Evolutionary conservation across 768 basidiomycete species (phyloP).

Genomic region (Boletellus ananas): DNA sequence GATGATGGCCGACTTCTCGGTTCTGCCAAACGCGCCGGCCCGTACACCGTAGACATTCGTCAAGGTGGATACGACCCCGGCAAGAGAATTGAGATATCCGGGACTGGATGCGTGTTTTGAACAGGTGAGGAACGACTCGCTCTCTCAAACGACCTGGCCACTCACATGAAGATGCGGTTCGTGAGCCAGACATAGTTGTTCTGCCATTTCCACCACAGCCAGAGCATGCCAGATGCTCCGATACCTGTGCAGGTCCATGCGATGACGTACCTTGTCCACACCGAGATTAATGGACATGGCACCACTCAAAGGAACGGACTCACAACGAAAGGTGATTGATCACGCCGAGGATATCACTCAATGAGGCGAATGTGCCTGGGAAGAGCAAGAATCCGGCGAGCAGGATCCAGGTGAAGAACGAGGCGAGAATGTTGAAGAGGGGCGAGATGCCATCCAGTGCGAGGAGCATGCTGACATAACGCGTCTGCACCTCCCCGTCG

Average conservation of each 20-base stretch:
- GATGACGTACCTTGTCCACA: slow-evolving; percentile 43
- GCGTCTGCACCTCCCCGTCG: slow-evolving; percentile 34
- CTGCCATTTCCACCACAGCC: slow-evolving; percentile 58
- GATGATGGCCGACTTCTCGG: slow-evolving; percentile 44
- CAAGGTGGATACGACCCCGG: slow-evolving; percentile 54
- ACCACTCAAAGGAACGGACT: slow-evolving; percentile 15
- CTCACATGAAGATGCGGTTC: slow-evolving; percentile 56
- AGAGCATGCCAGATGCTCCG: slow-evolving; percentile 51
- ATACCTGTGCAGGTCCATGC: slow-evolving; percentile 53
- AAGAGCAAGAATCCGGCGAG: slow-evolving; percentile 61
- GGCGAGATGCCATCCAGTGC: slow-evolving; percentile 54
- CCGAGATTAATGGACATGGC: slow-evolving; percentile 1
- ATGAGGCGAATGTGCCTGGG: slow-evolving; percentile 57
- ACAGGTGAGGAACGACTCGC: slow-evolving; percentile 1
- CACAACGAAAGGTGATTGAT: slow-evolving; percentile 47
- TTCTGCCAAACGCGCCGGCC: slow-evolving; percentile 39
- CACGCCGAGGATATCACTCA: slow-evolving; percentile 33
- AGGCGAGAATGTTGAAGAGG: slow-evolving; percentile 46
- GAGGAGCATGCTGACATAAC: slow-evolving; percentile 60
- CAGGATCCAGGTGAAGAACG: slow-evolving; percentile 61
- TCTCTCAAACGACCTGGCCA: not conserved
- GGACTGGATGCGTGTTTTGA: slow-evolving; percentile 36
- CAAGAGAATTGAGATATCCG: slow-evolving; percentile 52
- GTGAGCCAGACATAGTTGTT: slow-evolving; percentile 56
- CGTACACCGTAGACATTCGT: slow-evolving; percentile 50